Conservation (phyloP, 1,284 basidiomycete species). For the Fomitiporia mediterranea region DNA sequence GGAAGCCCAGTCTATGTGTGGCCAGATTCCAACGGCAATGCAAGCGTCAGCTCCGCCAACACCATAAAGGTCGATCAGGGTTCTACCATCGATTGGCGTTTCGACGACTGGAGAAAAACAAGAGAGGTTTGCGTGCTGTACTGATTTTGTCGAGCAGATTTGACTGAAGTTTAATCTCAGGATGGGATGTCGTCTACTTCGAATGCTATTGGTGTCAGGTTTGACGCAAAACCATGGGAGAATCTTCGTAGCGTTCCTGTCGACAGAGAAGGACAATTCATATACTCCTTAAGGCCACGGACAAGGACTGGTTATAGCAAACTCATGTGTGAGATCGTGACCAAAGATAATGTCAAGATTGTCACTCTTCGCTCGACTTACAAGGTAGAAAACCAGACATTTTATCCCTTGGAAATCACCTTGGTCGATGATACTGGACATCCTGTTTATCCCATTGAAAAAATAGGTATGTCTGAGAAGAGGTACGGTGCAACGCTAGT, state of each 20-base stretch:
- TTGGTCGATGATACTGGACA: constrained; percentile 85
- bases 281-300: constrained; percentile 82
- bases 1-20: constrained; percentile 80
- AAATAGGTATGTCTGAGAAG: constrained; percentile 57
- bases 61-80: constrained; percentile 65
- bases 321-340: constrained; percentile 85
- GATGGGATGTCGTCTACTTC: constrained; percentile 77
- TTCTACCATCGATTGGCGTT: constrained; percentile 88
- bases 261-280: constrained; percentile 90
- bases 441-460: constrained; percentile 77
- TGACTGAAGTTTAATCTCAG: too few species aligned
- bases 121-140: constrained; percentile 86
- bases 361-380: constrained; percentile 95
- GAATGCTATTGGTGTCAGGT: constrained; percentile 80
- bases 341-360: constrained; percentile 92
- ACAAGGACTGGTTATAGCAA: constrained; percentile 75
- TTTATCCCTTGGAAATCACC: constrained; percentile 92
- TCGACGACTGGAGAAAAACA: constrained; percentile 94
- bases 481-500: background rate
- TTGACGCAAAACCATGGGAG: constrained; percentile 91
- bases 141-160: too few species aligned
- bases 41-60: constrained; percentile 41
- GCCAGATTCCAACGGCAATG: constrained; percentile 65
- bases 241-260: constrained; percentile 86
- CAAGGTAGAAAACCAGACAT: constrained; percentile 87